Percentiles rank a stretch among this genome's conserved stretches.
phyloP scores from a whole-genome alignment of 2,329 filamentous ascomycete species.

The Leptographium procerum region DNA sequence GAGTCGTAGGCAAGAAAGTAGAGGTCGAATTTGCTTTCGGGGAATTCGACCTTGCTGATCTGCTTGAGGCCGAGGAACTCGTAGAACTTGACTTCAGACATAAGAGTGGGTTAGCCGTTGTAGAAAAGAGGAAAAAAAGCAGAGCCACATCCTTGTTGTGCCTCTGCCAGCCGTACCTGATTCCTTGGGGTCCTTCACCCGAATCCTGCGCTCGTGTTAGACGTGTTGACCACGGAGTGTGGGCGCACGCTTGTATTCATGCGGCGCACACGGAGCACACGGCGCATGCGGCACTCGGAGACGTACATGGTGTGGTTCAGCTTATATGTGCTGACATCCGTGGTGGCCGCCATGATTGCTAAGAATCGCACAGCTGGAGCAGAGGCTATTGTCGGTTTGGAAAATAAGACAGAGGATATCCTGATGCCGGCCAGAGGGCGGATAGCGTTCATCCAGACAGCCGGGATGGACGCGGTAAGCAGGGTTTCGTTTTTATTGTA shows the following conservation, averaged over 20 bases:
- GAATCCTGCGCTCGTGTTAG: slow-evolving; percentile 48
- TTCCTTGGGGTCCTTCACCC: slow-evolving; percentile 85
- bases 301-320: slow-evolving; percentile 77
- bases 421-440: not conserved
- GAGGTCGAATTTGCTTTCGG: slow-evolving; percentile 84
- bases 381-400: not conserved
- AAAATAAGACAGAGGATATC: not conserved
- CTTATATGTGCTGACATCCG: slow-evolving; percentile 68
- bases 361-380: slow-evolving; percentile 15
- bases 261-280: too few relatives aligned
- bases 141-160: not conserved
- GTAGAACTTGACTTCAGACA: slow-evolving; percentile 80
- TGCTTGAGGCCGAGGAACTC: slow-evolving; percentile 81
- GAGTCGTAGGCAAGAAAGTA: slow-evolving; percentile 91
- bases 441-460: not conserved
- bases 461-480: not conserved
- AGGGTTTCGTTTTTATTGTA: not conserved
- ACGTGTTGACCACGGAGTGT: not conserved
- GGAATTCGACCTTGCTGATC: slow-evolving; percentile 69
- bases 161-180: slow-evolving; percentile 38
- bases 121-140: too few relatives aligned
- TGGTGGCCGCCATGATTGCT: slow-evolving; percentile 53
- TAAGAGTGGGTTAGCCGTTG: too few relatives aligned
- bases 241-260: too few relatives aligned
- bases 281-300: not conserved